Base-by-base conservation (phyloP, 257 asterid genomes). In the Schizonepeta tenuifolia region DNA sequence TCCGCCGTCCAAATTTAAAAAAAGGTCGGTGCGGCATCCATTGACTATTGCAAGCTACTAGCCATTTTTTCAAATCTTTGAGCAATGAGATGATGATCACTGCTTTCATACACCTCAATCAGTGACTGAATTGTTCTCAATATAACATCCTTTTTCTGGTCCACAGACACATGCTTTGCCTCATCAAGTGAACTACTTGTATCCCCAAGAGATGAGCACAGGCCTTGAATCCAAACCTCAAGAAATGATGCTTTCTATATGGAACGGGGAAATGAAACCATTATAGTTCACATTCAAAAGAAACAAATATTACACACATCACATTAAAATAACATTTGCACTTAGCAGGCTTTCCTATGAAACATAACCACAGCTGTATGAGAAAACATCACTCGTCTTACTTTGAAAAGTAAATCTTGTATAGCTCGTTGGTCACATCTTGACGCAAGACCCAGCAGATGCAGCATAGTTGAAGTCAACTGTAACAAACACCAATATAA, bases 391-490 rank as follows among this genome's bases (percentile, higher is more conserved):
- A 40, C 43, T 65, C 13, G 4, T 67, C 96, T 80, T 88, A 91
- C 98, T 81, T 88, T 89, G 82, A 85, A 77, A 55, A 91, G 85
- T 73, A 91, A 85, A 71, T 86, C 97, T 71, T 81, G 88, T 67
- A 83, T 47, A 49, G 83, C 80, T 77, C 58, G 80, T 67, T 78
- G 84, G 46, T 83, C 83, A n/a, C 83, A 84, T 79, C 57, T 77
- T 22, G 97, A 83, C 76, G 96, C 93, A 80, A 93, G 96, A 73
- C 92, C 82, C 78, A 93, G 89, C 74, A 93, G 80, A 80, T 93
- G 98, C 84, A 93, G 70, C 96, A 86, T 81, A 71, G 97, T 93
- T 58, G 96, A 86, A 67, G 98, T 91, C 81, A 93, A 70, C 98
- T 93, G 96, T 71, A 79, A 75, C 66, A 73, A 73, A 40, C n/a